Evolutionary conservation across 1,139 yeast species (phyloP), one percentile per base, ranked within the genome.

Genomic region (Groenewaldozyma auringiensis): DNA sequence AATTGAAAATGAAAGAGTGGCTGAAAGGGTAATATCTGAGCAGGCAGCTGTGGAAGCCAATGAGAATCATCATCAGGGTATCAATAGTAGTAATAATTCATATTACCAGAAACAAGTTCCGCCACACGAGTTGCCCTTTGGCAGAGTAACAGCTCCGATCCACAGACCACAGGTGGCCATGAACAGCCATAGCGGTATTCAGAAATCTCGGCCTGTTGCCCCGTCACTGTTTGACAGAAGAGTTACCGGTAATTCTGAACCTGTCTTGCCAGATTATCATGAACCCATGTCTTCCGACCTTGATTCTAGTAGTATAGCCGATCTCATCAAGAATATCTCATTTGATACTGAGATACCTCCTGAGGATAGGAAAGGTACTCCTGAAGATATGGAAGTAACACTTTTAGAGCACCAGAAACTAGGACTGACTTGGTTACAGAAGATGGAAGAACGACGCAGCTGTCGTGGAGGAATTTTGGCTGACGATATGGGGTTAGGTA

Each of bases 401-500:
- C 68, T 87, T 21, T 66, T 88, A 62, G 85, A 81, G 53, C 97
- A 92, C 67, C 98, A 92, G 65, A 72, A 87, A 46, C 70, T 82
- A 50, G 97, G 97, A 1, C 70, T 92, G 25, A 74, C 81, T 2
- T 92, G 97, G 97, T 67, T 92, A 54, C 58, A 75, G 40, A 71
- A 81, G 34, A 79, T 76, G 72, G 96, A 87, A 56, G 65, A 61
- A 70, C 95, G 85, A 55, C 64, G 57, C 37, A 44, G 42, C 13
- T 71, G 69, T 44, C 74, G 73, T 50, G 96, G 96, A 22, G 95
- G 96, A 2, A 74, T 88, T 27, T 66, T 88, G 36, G 95, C 95
- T 0, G 96, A 88, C 66, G 96, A 85, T 67, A 88, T 88, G 96
- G 96, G 96, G 29, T 68, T 88, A 29, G 96, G 96, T 50, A 89